phyloP scores from a whole-genome alignment of 2,329 filamentous ascomycete species.

The Zarea fungicola region DNA sequence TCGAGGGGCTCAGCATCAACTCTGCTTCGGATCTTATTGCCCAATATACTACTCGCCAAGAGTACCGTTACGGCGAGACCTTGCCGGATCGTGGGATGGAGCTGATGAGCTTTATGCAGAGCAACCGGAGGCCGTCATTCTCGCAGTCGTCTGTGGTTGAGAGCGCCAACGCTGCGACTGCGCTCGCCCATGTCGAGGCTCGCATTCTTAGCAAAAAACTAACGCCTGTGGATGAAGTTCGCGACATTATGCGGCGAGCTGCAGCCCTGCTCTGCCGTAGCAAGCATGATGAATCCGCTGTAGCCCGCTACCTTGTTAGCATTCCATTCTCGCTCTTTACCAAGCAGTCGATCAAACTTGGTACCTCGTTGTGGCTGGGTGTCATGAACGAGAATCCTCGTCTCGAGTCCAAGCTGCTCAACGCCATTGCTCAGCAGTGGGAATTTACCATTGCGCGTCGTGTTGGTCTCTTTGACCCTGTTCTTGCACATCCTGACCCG shows the following conservation, averaged over 20 bases:
- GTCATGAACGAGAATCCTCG: conserved; percentile 93
- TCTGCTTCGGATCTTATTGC: conserved; percentile 94
- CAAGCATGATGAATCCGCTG: conserved; percentile 67
- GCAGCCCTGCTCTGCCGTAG: conserved; percentile 81
- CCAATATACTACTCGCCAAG: conserved; percentile 93
- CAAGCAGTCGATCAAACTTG: conserved; percentile 91
- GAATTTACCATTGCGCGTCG: conserved; percentile 73
- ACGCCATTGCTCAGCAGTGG: conserved; percentile 87
- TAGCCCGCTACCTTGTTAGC: conserved; percentile 81
- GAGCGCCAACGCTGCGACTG: conserved; percentile 54
- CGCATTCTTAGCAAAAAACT: conserved; percentile 64
- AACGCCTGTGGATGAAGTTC: conserved; percentile 68
- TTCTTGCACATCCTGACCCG: conserved; percentile 72
- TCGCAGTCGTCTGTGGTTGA: conserved; percentile 47
- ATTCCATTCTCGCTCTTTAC: conserved; percentile 93
- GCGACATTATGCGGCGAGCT: conserved; percentile 76
- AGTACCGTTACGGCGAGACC: conserved; percentile 83
- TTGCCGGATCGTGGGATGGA: conserved; percentile 63
- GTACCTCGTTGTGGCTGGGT: conserved; percentile 92
- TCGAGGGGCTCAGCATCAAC: conserved; percentile 72
- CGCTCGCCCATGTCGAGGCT: conserved; percentile 67
- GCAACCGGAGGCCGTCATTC: conserved; percentile 48
- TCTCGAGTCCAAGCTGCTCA: conserved; percentile 79
- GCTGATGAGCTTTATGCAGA: conserved; percentile 56
- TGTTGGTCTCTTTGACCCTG: conserved; percentile 74